Evolutionary conservation across 352 stramenopile genomes (phyloP).

Genomic region (Saprolegnia diclina): DNA sequence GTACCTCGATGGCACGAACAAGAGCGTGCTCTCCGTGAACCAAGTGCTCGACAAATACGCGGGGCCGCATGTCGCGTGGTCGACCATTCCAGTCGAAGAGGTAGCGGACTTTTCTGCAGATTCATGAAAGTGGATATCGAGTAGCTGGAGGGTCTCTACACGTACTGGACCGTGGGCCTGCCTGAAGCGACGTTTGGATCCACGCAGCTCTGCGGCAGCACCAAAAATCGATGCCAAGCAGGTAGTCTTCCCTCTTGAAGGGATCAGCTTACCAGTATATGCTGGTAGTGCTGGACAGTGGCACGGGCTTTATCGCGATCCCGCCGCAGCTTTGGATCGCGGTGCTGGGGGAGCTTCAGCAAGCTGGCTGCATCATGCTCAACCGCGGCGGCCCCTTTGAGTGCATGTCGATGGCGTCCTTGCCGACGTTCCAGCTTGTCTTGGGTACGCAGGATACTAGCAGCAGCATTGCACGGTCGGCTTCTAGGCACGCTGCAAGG

Average conservation of each 20-base stretch:
- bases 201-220: slow-evolving; percentile 22
- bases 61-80: not conserved
- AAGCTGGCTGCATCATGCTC: not conserved
- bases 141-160: slow-evolving; percentile 16
- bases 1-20: slow-evolving; percentile 1
- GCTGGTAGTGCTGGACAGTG: slow-evolving; percentile 17
- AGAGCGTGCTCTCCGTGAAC: slow-evolving; percentile 13
- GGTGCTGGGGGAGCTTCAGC: not conserved
- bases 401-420: not conserved
- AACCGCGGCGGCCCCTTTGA: slow-evolving; percentile 5
- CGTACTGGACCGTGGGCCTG: slow-evolving; percentile 26
- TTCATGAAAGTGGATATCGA: not conserved
- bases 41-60: slow-evolving; percentile 10
- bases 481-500: slow-evolving; percentile 12
- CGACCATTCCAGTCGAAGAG: slow-evolving; percentile 21
- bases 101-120: not conserved
- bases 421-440: slow-evolving; percentile 7
- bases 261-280: not conserved
- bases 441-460: slow-evolving; percentile 4
- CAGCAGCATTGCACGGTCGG: not conserved
- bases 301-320: slow-evolving; percentile 22
- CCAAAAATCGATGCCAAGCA: slow-evolving; percentile 21
- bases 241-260: not conserved
- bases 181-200: slow-evolving; percentile 8
- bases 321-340: not conserved